phyloP scores from a whole-genome alignment of 306 rosid genomes.

The Arachis hypogaea region DNA sequence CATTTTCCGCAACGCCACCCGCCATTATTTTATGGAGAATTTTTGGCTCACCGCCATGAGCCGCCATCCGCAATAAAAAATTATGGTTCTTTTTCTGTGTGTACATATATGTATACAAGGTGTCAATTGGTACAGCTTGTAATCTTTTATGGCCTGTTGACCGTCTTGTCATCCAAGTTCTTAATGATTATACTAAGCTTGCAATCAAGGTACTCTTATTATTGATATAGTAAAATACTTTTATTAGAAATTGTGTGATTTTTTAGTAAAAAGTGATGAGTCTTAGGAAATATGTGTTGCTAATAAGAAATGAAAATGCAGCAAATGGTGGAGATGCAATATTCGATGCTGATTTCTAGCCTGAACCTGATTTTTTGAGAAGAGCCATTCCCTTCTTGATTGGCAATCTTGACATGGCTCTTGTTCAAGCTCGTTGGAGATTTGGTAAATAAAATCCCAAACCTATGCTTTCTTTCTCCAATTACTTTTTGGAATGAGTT shows the following conservation, averaged over 20 bases:
- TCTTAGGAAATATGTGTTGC: too few species aligned
- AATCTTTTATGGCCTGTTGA: constrained; percentile 57
- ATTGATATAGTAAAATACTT: background rate
- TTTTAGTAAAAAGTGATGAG: too few species aligned
- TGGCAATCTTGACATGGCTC: constrained; percentile 40
- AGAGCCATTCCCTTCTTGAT: constrained; percentile 91
- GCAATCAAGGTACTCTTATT: constrained; percentile 61
- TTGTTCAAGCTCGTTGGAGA: too few species aligned
- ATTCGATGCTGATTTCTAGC: constrained; percentile 93
- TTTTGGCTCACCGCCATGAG: too few species aligned
- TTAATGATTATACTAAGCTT: constrained; percentile 94
- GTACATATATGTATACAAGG: constrained; percentile 76
- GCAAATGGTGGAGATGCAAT: constrained; percentile 96
- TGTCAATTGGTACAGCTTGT: constrained; percentile 98
- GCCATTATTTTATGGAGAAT: too few species aligned
- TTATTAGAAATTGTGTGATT: too few species aligned
- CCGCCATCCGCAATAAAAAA: too few species aligned
- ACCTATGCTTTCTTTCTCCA: too few species aligned
- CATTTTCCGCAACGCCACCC: too few species aligned
- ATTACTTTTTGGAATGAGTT: too few species aligned
- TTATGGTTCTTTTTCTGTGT: background rate
- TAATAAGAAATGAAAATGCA: constrained; percentile 29
- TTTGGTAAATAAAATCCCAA: too few species aligned
- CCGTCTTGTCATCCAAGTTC: constrained; percentile 79
- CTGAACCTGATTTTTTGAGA: constrained; percentile 84